phyloP scores from a whole-genome alignment of 2,329 filamentous ascomycete genomes.

The Neonectria neomacrospora region DNA sequence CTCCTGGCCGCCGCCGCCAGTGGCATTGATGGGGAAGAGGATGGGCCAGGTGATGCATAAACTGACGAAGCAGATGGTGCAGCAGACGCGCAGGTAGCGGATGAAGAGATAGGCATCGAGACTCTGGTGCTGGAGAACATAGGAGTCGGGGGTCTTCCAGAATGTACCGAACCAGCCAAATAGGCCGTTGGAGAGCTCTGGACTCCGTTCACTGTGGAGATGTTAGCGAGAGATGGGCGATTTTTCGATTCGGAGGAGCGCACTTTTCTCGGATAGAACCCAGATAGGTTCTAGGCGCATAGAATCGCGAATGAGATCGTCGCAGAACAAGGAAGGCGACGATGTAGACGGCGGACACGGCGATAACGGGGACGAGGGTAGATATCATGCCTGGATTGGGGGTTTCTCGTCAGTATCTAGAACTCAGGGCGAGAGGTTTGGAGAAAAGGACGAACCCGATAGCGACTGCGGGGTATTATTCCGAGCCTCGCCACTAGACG shows the following conservation, averaged over 20 bases:
- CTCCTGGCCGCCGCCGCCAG: slow-evolving; percentile 72
- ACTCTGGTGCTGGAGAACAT: slow-evolving; percentile 85
- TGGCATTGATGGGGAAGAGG: slow-evolving; percentile 84
- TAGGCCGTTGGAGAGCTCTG: slow-evolving; percentile 64
- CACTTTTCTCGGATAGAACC: slow-evolving; percentile 62
- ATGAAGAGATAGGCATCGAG: slow-evolving; percentile 91
- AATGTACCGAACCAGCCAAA: slow-evolving; percentile 72
- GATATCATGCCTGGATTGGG: slow-evolving; percentile 53
- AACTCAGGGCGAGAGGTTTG: slow-evolving; percentile 1
- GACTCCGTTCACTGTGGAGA: slow-evolving; percentile 62
- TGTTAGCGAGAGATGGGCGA: slow-evolving; percentile 27
- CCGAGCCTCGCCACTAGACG: slow-evolving; percentile 40
- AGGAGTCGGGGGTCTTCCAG: slow-evolving; percentile 75
- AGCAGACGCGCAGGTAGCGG: slow-evolving; percentile 82
- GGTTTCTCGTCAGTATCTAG: slow-evolving; percentile 6
- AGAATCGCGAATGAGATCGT: slow-evolving; percentile 62
- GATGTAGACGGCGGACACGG: slow-evolving; percentile 61
- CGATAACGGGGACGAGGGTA: slow-evolving; percentile 64
- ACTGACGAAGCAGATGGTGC: slow-evolving; percentile 83
- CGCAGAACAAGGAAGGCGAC: slow-evolving; percentile 62
- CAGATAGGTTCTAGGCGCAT: slow-evolving; percentile 65
- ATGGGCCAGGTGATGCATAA: slow-evolving; percentile 86
- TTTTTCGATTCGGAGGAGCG: slow-evolving; percentile 33
- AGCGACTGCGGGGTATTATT: slow-evolving; percentile 47
- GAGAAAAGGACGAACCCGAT: slow-evolving; percentile 43